Base-by-base conservation (phyloP, 2,329 filamentous ascomycete species). In the Colletotrichum sp. region DNA sequence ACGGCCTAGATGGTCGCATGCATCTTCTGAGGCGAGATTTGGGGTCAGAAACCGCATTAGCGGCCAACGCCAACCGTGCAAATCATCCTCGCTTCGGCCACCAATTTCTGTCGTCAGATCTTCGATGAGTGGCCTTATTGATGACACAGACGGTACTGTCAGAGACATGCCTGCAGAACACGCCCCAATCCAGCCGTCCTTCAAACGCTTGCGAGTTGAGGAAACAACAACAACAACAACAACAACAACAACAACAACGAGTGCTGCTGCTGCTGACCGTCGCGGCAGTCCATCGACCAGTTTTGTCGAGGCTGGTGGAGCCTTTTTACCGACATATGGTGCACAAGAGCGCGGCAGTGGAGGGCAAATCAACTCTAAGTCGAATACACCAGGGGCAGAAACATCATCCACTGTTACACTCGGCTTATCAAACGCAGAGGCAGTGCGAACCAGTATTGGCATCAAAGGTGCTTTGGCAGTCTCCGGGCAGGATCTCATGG, bases 111-210 rank as follows among this genome's bases (percentile, higher is more conserved):
- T 30, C n/a, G 22, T 34, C n/a, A 55, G 28, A 56, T 18, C 18
- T 18, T 52, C 66, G 8, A 25, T 71, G 48, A 66, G 36, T 18
- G 74, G 74, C 12, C 27, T 76, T 15, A 76, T 76, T 25, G n/a
- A 75, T 15, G 61, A 71, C 34, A 13, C 66, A 32, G 71, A 52
- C 25, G 61, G 25, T 8, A 67, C 28, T 16, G 61, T 76, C 13
- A 75, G 71, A 67, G 71, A 76, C 30, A 70, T 76, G 66, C 71
- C 66, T 16, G 43, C 66, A 55, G 61, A 75, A 28, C 74, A 76
- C 30, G 30, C 58, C 15, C 28, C 62, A 30, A 30, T 69, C 15
- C 74, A 76, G 39, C 18, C 43, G n/a, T 25, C 70, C 16, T 36
- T 69, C 13, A 43, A 65, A 28, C 66, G 48, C 9, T 27, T 36